Evolutionary conservation across 108 stramenopile genomes (phyloP).

Genomic region (Cyclotella cryptica): DNA sequence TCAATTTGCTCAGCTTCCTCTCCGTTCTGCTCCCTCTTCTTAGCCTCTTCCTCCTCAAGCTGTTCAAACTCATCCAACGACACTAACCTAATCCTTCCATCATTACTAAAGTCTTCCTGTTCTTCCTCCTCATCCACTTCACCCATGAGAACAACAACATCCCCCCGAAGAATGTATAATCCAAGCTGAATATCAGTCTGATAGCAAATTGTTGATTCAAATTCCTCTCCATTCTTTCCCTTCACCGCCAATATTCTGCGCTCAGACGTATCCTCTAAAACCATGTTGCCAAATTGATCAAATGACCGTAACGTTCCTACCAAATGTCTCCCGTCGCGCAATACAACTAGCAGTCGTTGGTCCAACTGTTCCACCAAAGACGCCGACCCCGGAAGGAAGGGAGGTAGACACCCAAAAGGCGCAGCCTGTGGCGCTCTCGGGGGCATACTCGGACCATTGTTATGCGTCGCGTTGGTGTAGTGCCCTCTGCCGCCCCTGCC

Average conservation of each 20-base stretch:
- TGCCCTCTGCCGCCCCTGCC: slow-evolving; percentile 4
- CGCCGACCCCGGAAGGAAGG: slow-evolving; percentile 93
- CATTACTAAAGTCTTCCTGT: slow-evolving; percentile 22
- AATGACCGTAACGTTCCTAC: slow-evolving; percentile 90
- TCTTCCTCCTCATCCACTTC: slow-evolving; percentile 71
- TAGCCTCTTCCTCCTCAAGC: slow-evolving; percentile 45
- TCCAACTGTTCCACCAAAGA: slow-evolving; percentile 95
- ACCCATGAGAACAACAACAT: slow-evolving; percentile 91
- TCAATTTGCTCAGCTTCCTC: slow-evolving; percentile 46
- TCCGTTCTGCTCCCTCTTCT: slow-evolving; percentile 47
- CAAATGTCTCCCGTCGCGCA: slow-evolving; percentile 94
- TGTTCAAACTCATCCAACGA: slow-evolving; percentile 67
- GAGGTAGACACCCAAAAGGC: slow-evolving; percentile 83
- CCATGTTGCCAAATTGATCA: slow-evolving; percentile 96
- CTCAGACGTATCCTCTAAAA: slow-evolving; percentile 93
- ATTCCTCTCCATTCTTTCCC: slow-evolving; percentile 30
- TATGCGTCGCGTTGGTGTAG: neutral
- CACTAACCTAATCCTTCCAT: slow-evolving; percentile 53
- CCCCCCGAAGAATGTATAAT: slow-evolving; percentile 91
- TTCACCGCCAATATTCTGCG: slow-evolving; percentile 73
- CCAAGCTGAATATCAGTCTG: slow-evolving; percentile 90
- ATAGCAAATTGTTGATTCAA: slow-evolving; percentile 58
- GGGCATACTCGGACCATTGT: slow-evolving; percentile 6
- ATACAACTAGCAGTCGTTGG: slow-evolving; percentile 84
- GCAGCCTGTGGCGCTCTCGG: slow-evolving; percentile 38